A percentile compares a stretch with the other conserved stretches of the same genome.
phyloP scores from a whole-genome alignment of 2,329 filamentous ascomycete species.

The Fusarium kyushuense region DNA sequence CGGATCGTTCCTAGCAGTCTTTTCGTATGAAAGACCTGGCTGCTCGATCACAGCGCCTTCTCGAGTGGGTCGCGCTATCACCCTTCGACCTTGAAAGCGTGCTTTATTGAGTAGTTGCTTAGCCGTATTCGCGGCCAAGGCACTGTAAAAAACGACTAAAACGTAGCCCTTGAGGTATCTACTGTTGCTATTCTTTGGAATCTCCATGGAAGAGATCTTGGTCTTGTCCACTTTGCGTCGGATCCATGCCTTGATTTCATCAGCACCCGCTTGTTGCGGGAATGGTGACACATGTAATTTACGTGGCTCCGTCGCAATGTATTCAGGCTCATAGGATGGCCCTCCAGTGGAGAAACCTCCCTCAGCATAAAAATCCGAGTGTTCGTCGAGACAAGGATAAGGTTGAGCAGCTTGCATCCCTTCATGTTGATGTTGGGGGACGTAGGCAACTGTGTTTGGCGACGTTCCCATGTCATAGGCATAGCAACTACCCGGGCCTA shows the following conservation, averaged over 20 bases:
- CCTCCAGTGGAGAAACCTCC: constrained; percentile 3
- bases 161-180: constrained; percentile 46
- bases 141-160: constrained; percentile 43
- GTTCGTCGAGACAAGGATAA: constrained; percentile 25
- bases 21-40: constrained; percentile 1
- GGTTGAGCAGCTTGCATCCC: constrained; percentile 30
- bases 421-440: constrained; percentile 29
- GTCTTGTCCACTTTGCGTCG: constrained; percentile 41
- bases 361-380: constrained; percentile 12
- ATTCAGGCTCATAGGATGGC: constrained; percentile 13
- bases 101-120: constrained; percentile 46
- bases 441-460: constrained; percentile 15
- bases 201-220: constrained; percentile 44
- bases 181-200: constrained; percentile 43
- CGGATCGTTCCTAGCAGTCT: not conserved
- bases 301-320: constrained; percentile 30
- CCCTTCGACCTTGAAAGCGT: constrained; percentile 44
- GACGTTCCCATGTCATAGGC: constrained; percentile 2
- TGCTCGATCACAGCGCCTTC: constrained; percentile 35
- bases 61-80: constrained; percentile 41
- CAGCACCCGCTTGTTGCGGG: constrained; percentile 34
- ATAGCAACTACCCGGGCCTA: constrained; percentile 23
- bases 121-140: constrained; percentile 39
- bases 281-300: constrained; percentile 48
- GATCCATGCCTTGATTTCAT: constrained; percentile 49